These are phyloP conservation scores for Tripterygium wilfordii DNA, from an alignment of 177 flowering plant genomes.

Conservation along the genomic window DNA sequence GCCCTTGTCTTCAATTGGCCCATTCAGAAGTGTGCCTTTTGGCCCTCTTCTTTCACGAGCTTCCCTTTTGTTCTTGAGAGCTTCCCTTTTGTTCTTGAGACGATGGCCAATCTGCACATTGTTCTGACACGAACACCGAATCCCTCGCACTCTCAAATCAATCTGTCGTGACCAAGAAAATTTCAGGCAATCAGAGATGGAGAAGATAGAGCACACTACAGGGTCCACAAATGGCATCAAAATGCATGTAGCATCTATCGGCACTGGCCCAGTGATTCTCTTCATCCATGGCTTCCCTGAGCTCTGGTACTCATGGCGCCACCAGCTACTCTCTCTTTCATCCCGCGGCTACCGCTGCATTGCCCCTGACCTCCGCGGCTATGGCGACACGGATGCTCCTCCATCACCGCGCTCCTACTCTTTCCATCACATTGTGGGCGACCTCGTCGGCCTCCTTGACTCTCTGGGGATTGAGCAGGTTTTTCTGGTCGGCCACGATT, in stretches of 20 bases:
- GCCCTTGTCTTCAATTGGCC: too few species aligned
- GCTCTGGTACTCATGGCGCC: slow-evolving; percentile 44
- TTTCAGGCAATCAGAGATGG: slow-evolving; percentile 14
- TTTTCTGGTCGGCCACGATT: slow-evolving; percentile 39
- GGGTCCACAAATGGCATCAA: slow-evolving; percentile 26
- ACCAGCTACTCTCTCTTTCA: slow-evolving; percentile 24
- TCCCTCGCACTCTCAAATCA: too few species aligned
- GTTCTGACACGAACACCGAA: too few species aligned
- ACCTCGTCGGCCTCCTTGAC: slow-evolving; percentile 29
- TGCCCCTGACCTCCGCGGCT: slow-evolving; percentile 43
- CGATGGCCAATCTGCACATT: too few species aligned
- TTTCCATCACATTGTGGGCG: slow-evolving; percentile 28
- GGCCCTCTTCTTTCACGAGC: too few species aligned
- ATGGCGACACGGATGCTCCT: slow-evolving; percentile 33
- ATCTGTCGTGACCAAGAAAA: too few species aligned
- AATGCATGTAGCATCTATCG: too few species aligned
- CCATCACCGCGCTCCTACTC: slow-evolving; percentile 15
- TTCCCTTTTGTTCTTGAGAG: too few species aligned
- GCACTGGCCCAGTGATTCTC: slow-evolving; percentile 25
- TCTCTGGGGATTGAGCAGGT: slow-evolving; percentile 20
- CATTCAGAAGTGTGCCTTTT: too few species aligned
- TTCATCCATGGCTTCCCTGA: slow-evolving; percentile 47
- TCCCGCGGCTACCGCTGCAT: slow-evolving; percentile 30
- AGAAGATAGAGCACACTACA: slow-evolving; percentile 24
- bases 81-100: too few species aligned